Evolutionary conservation across 768 basidiomycete genomes (phyloP), one percentile per base, ranked within the genome.

Genomic region (Tephrocybe sp.): DNA sequence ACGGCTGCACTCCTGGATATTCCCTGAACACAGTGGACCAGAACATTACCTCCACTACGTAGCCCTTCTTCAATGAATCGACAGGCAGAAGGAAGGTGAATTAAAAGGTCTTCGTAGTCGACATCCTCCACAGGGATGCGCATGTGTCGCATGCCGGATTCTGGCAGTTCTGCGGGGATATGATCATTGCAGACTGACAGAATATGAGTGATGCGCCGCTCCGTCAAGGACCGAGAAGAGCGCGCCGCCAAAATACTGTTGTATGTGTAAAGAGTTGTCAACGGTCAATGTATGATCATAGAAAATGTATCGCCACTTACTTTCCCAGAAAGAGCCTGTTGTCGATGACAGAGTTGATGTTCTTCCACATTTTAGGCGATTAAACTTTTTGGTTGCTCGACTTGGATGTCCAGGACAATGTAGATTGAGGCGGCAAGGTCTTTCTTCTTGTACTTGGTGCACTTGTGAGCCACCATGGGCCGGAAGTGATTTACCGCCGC

Each of bases 171-270:
- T 40, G 84, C 80, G 37, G 86, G 85, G 42, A 88, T 86, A 4
- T 74, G 73, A 47, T 91, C 89, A 29, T 69, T 64, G 60, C 89
- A 90, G 46, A 89, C 87, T 39, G 88, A 90, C 15, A 91, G 64
- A 43, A 91, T 82, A 66, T 91, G 89, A 4, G 86, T 88, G 53
- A 91, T 85, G 52, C 80, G 79, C 57, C 83, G 82, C 64, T 89
- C 86, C 42, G 80, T 75, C 65, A 89, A 73, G 47, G 83, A 79
- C 62, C 86, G 79, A 21, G 86, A 78, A 29, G 87, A 86, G 56
- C 76, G 76, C 24, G 88, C 87, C 43, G 87, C 84, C 57, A 77
- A 72, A 58, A 88, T 74, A 61, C 88, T 89, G 61, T 27, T 61
- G 47, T 39, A 42, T 49, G 54, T n/a, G n/a, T n/a, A 36, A 52